These are phyloP conservation scores for Wickerhamiella qilinensis DNA, from an alignment of 805 yeast species.

Conservation along the genomic window DNA sequence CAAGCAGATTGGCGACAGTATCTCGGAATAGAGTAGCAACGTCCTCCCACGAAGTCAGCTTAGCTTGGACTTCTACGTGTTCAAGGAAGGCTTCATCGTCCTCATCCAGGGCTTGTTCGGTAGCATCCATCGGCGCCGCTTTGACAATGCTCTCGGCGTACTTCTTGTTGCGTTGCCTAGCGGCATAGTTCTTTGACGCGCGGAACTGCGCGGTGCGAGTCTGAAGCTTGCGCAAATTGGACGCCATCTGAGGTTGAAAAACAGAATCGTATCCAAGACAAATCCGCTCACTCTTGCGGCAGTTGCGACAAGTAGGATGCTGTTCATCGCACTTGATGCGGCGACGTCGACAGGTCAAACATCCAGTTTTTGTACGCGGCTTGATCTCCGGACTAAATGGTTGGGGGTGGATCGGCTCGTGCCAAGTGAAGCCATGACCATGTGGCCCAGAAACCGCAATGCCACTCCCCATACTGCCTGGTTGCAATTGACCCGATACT, in stretches of 20 bases:
- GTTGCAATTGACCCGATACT: not conserved
- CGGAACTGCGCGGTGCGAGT: slow-evolving; percentile 6
- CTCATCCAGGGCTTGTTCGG: not conserved
- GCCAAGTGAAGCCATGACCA: not conserved
- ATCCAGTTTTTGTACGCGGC: slow-evolving; percentile 58
- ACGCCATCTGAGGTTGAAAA: slow-evolving; percentile 12
- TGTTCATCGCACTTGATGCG: slow-evolving; percentile 64
- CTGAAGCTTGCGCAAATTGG: slow-evolving; percentile 2
- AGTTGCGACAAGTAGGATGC: slow-evolving; percentile 52
- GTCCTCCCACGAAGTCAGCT: slow-evolving; percentile 13
- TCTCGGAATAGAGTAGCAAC: slow-evolving; percentile 12
- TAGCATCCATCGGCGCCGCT: not conserved
- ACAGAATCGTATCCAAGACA: slow-evolving; percentile 50
- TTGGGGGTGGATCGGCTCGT: not conserved
- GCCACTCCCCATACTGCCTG: not conserved
- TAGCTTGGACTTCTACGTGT: not conserved
- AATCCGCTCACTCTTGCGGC: slow-evolving; percentile 45
- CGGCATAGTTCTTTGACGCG: not conserved
- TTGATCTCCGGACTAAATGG: slow-evolving; percentile 22
- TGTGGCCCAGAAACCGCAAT: not conserved
- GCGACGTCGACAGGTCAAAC: slow-evolving; percentile 55
- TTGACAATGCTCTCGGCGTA: not conserved
- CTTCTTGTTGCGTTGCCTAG: not conserved
- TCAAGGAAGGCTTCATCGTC: not conserved
- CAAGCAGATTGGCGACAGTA: slow-evolving; percentile 15